Evolutionary conservation across 169 alveolate genomes (phyloP), one percentile per base, ranked within the genome.

Genomic region (Ichthyophthirius multifiliis): DNA sequence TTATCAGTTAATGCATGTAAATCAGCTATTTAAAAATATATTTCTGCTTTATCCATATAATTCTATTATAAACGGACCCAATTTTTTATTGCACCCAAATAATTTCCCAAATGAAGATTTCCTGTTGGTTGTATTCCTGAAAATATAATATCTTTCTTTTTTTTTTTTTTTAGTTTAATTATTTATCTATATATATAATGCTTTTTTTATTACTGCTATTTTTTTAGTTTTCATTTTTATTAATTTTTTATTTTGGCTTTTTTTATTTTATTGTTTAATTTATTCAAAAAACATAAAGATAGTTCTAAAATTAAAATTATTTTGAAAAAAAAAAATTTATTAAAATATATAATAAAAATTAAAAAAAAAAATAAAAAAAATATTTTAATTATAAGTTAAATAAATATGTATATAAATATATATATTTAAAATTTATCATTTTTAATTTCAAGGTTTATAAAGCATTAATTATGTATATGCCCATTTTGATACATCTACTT

Each of bases 101-200:
- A 93, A 65, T 93, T 93, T 9, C 97, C 97, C 7, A 93, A 34
- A 67, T 93, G 96, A 18, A 93, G 71, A 32, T 75, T 74, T 15
- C 97, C 97, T 16, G 96, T 84, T 20, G 97, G 96, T 65, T 93
- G 80, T 20, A 92, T 89, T 15, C 96, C 96, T 43, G 93, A 86
- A 43, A 92, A 78, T 30, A 90, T 83, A 16, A 87, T 62, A 37
- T 87, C 82, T 46, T 65, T 63, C 77, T 67, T 12, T 39, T 6
- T 35, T 41, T 41, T 41, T 9, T 41, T 41, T 9, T 9, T 9
- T 16, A 55, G 13, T 55, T 16, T 55, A 18, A 55, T 20, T 12
- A 55, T 4, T 0, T 10, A 1, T 55, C 23, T 10, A 55, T 20
- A 18, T 55, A 2, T n/a, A n/a, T n/a, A n/a, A n/a, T n/a, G n/a